Base-by-base conservation (phyloP, 2,329 filamentous ascomycete species). In the Alternaria brassicicola region DNA sequence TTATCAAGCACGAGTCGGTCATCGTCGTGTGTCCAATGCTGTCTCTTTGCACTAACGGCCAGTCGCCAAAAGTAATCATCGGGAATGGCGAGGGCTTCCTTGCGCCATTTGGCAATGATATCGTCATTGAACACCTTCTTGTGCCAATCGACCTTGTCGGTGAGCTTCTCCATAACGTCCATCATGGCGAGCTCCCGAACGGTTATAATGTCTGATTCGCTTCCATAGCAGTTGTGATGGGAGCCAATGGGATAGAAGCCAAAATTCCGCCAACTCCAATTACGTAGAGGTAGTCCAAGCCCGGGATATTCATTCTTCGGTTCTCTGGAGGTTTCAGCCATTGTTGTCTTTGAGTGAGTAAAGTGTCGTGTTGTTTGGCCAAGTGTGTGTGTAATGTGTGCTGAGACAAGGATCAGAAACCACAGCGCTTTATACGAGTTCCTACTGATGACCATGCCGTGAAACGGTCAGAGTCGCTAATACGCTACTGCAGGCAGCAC, bases 91-190 rank as follows among this genome's bases (percentile, higher is more conserved):
- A 71, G 52, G 15, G 67, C 64, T 61, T 72, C 69, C 13, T 67
- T 48, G 3, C 62, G 61, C 69, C 71, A 73, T 39, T 64, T 71
- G 9, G 58, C 36, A 5, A 72, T 67, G 49, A 71, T 64, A 2
- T 52, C 55, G 3, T 76, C 67, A 42, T 81, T 70, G 45, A 74
- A 71, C 12, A 80, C 71, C 60, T 80, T 80, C 30, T 67, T 65
- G 46, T 77, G 66, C 80, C 80, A 81, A 6, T 76, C 65, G 1
- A 64, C 62, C 45, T 77, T 76, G 54, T 82, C 79, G 2, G 79
- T 81, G 4, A 81, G 64, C 0, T 66, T 52, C 36, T 80, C 75
- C 70, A 81, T 78, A 31, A 78, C 55, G 5, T 60, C 57, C 39
- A 80, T 63, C 77, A 81, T 80, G 3, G 61, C 66, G 7, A 73